These are phyloP conservation scores for Breviolum minutum DNA, from an alignment of 73 alveolate species.

Conservation along the genomic window DNA sequence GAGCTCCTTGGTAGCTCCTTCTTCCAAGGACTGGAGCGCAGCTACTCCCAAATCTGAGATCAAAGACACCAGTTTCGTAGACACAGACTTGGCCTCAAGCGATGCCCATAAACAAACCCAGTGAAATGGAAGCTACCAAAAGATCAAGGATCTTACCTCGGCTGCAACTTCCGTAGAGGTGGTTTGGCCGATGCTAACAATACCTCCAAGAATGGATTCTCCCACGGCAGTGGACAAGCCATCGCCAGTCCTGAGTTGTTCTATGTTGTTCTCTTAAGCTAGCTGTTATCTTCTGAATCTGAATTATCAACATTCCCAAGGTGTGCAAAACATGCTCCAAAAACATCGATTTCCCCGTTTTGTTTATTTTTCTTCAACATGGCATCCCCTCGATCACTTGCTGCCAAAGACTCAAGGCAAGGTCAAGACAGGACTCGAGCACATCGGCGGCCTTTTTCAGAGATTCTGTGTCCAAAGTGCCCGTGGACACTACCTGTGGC, in stretches of 20 bases:
- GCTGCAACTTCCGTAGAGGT: background rate
- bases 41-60: constrained; percentile 27
- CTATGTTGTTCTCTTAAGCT: background rate
- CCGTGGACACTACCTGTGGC: background rate
- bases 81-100: constrained; percentile 51
- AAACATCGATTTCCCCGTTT: no score
- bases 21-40: background rate
- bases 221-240: constrained; percentile 23
- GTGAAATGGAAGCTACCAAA: background rate
- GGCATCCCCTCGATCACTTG: background rate
- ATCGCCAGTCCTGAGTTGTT: background rate
- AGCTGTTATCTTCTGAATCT: no score
- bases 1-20: background rate
- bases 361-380: background rate
- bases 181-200: constrained; percentile 22
- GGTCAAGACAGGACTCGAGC: background rate
- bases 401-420: constrained; percentile 18
- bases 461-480: constrained; percentile 17
- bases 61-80: constrained; percentile 51
- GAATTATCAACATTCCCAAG: no score
- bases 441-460: constrained; percentile 20
- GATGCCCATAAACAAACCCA: background rate
- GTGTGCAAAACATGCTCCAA: background rate
- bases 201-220: constrained; percentile 35
- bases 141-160: background rate